These are phyloP conservation scores for Scheffersomyces stipitis DNA, from an alignment of 805 yeast species.

Conservation along the genomic window DNA sequence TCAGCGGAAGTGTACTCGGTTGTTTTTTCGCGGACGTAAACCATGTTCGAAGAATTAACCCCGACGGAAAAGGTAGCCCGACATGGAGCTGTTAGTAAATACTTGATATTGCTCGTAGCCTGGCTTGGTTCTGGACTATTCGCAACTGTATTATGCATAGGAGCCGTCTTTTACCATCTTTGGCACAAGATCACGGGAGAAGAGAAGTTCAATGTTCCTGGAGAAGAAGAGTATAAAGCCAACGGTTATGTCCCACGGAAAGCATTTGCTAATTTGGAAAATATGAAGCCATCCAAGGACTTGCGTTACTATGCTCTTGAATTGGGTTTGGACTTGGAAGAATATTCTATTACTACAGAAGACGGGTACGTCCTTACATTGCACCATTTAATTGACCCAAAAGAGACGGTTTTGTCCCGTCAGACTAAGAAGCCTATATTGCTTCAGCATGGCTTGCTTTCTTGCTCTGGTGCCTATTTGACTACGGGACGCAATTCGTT, in stretches of 20 bases:
- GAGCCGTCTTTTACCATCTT: slow-evolving; percentile 32
- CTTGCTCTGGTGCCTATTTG: slow-evolving; percentile 81
- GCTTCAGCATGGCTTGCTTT: slow-evolving; percentile 82
- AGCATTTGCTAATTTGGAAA: slow-evolving; percentile 35
- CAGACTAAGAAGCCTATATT: slow-evolving; percentile 59
- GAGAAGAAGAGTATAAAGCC: slow-evolving; percentile 13
- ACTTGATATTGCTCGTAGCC: slow-evolving; percentile 21
- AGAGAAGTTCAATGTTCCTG: slow-evolving; percentile 28
- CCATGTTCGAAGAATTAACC: slow-evolving; percentile 22
- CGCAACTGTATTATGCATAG: slow-evolving; percentile 19
- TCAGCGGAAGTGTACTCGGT: too few species aligned
- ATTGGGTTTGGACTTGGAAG: slow-evolving; percentile 58
- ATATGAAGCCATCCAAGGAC: slow-evolving; percentile 39
- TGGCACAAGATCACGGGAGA: slow-evolving; percentile 27
- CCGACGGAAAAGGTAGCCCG: slow-evolving; percentile 21
- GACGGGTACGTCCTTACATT: slow-evolving; percentile 79
- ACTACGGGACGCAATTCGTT: slow-evolving; percentile 81
- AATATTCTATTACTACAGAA: slow-evolving; percentile 60
- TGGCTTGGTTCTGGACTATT: slow-evolving; percentile 30
- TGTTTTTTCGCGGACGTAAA: too few species aligned
- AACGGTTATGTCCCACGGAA: slow-evolving; percentile 29
- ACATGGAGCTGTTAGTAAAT: slow-evolving; percentile 21
- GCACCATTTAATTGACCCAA: slow-evolving; percentile 60
- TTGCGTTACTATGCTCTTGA: slow-evolving; percentile 67
- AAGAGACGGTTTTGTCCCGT: slow-evolving; percentile 28